Evolutionary conservation across 192 early-diverging fungal species (phyloP).

Genomic region (Gaertneriomyces semiglobifer): DNA sequence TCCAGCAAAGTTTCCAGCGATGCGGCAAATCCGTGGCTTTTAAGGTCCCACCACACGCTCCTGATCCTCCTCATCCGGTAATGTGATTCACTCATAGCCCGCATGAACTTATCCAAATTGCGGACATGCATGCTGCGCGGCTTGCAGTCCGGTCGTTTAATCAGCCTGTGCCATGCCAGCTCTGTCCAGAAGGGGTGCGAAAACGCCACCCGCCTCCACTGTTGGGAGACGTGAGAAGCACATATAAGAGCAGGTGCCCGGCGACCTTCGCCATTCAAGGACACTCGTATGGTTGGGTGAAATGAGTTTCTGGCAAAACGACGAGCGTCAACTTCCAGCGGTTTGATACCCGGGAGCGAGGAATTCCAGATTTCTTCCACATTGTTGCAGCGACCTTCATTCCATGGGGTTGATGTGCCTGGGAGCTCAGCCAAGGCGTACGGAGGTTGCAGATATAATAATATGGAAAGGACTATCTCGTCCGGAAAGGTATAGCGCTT

Average conservation of each 20-base stretch:
- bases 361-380: constrained; percentile 18
- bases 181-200: constrained; percentile 27
- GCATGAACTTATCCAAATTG: not conserved
- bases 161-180: constrained; percentile 5
- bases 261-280: too few species aligned
- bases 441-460: constrained; percentile 16
- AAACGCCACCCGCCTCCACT: constrained; percentile 17
- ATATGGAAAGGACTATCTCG: constrained; percentile 10
- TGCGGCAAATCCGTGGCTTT: not conserved
- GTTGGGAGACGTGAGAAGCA: constrained; percentile 3
- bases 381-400: constrained; percentile 10
- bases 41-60: constrained; percentile 1
- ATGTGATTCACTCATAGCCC: not conserved
- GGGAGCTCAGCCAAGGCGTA: constrained; percentile 11
- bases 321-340: not conserved
- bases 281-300: too few species aligned
- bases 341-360: not conserved
- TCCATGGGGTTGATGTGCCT: constrained; percentile 10
- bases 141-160: too few species aligned
- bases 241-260: not conserved
- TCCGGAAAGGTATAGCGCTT: too few species aligned
- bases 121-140: not conserved
- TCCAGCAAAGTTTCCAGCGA: not conserved
- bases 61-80: not conserved
- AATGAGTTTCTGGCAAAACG: not conserved